Conservation (phyloP, 2,329 filamentous ascomycete species). For the Sporothrix pallida region DNA sequence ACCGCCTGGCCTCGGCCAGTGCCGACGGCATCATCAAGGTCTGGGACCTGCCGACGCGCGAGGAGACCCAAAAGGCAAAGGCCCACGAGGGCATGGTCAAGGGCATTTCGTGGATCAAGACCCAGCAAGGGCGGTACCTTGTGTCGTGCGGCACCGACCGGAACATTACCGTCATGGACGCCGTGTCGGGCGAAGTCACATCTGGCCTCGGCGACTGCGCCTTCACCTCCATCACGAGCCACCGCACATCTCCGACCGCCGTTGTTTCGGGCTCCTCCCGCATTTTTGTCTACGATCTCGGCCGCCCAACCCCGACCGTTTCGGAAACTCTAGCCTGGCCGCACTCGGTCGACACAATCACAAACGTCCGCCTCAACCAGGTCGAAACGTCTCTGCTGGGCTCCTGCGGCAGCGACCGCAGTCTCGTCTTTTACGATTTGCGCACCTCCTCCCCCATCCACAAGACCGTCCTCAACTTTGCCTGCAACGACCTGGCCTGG, state of each 20-base stretch:
- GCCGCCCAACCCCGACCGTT: slow-evolving; percentile 33
- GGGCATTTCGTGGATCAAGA: slow-evolving; percentile 74
- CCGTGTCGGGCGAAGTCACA: slow-evolving; percentile 79
- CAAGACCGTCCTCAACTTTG: slow-evolving; percentile 80
- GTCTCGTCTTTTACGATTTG: slow-evolving; percentile 88
- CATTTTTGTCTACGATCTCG: slow-evolving; percentile 38
- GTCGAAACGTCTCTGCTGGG: slow-evolving; percentile 90
- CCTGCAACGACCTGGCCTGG: slow-evolving; percentile 85
- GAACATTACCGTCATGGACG: slow-evolving; percentile 89
- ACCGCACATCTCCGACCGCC: slow-evolving; percentile 35
- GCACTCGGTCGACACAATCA: slow-evolving; percentile 80
- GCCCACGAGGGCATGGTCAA: slow-evolving; percentile 68
- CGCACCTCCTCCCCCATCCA: slow-evolving; percentile 82
- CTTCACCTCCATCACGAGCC: slow-evolving; percentile 64
- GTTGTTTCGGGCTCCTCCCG: slow-evolving; percentile 38
- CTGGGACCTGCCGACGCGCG: slow-evolving; percentile 64
- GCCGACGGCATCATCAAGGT: slow-evolving; percentile 92
- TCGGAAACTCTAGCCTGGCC: slow-evolving; percentile 39
- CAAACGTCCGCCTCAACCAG: slow-evolving; percentile 85
- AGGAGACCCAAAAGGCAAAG: slow-evolving; percentile 74
- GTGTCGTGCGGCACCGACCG: slow-evolving; percentile 76
- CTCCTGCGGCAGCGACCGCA: slow-evolving; percentile 83
- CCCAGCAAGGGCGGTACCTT: slow-evolving; percentile 53
- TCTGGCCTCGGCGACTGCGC: slow-evolving; percentile 84
- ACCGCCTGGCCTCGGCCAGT: slow-evolving; percentile 79